Evolutionary conservation across 306 rosid genomes (phyloP), one percentile per base, ranked within the genome.

Genomic region (Cicer judaicum): DNA sequence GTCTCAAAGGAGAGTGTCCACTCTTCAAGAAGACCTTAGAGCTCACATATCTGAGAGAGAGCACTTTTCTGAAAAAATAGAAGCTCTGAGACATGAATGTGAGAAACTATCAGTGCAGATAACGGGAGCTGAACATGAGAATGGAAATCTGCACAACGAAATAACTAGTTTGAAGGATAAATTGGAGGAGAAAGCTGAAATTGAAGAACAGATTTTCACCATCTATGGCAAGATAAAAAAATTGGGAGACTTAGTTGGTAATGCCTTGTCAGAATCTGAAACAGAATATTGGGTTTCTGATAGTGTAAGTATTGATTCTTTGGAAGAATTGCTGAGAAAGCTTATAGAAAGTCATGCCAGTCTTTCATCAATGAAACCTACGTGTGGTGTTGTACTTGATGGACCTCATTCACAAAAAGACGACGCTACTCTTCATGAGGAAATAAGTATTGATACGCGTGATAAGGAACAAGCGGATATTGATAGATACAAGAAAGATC

Each of bases 301-400:
- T 64, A 74, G 64, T 70, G 81, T 84, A 62, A 71, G 86, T 71
- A 80, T 92, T 70, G 93, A 88, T 83, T 84, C 75, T 83, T 84
- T 92, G 68, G 96, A 90, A 83, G 85, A 74, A 70, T 73, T 80
- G 80, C 78, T 94, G 81, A 84, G 74, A 82, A 90, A 84, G 83
- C 95, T 94, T 55, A 72, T 90, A 66, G 89, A 86, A 70, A 89
- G 79, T 74, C 85, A 84, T 79, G 72, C 75, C 59, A 76, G 73
- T 79, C 82, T 85, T 65, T 83, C 81, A 19, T 82, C 73, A 5
- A 75, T 1, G 47, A 85, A 85, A 72, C 73, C 84, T 46, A 82
- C 64, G 48, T 13, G 61, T 75, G 84, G 53, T 66, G 77, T 73
- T 70, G 75, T 73, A 21, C 71, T 72, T 68, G 85, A 75, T 47